Evolutionary conservation across 768 basidiomycete species (phyloP), one percentile per base, ranked within the genome.

Genomic region (Tulasnella sp.): DNA sequence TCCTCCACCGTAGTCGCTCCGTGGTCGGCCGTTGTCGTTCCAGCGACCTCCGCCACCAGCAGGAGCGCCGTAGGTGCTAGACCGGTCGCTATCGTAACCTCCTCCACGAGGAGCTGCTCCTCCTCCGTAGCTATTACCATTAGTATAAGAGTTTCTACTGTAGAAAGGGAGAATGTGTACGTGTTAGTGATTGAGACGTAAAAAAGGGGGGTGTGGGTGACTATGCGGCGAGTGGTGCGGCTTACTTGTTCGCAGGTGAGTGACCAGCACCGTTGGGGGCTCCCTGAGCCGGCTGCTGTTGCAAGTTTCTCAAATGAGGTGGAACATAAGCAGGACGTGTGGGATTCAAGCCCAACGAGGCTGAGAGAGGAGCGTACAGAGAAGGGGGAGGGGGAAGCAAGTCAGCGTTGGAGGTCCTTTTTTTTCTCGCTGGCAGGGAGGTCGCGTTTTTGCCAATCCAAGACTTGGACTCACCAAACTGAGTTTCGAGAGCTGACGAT

Each of bases 251-350:
- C 89, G 92, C 91, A 89, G 92, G 92, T n/a, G 55, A 42, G 57
- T 40, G 39, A 23, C 37, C 55, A 76, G 32, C 75, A 76, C 51
- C 75, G 61, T 74, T 74, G 46, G 74, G 35, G 32, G 75, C 40
- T 40, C 11, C 55, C 70, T 35, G 77, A 77, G 67, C 35, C 29
- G 69, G 67, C 74, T 75, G 74, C 42, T 91, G 93, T 93, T 89
- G 88, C 85, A 32, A 67, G 85, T 87, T 89, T 88, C 94, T 93
- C 88, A 93, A 84, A 84, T 95, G 93, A 82, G 94, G 94, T 81
- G 94, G 94, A 83, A 95, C 92, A 87, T 95, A 95, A 80, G 94
- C 89, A 83, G 91, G 88, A 88, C 90, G 92, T 82, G 85, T 82
- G 79, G 80, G 70, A 42, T 77, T 77, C 77, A 77, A 73, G 69